Evolutionary conservation across 75 land plant species (phyloP).

Genomic region (Pinus albicaulis): DNA sequence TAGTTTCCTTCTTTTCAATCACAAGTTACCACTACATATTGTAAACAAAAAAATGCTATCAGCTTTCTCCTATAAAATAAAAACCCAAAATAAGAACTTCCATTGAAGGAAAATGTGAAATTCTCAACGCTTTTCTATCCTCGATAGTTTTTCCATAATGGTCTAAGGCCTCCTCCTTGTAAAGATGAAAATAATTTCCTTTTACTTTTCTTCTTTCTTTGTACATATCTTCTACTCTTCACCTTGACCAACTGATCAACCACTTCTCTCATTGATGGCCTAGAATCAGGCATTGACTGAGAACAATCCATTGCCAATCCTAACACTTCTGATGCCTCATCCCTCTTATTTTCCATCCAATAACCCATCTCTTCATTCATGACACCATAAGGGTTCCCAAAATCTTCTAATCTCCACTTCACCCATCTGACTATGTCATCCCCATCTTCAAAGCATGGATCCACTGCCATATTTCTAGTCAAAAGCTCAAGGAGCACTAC

Average conservation of each 20-base stretch:
- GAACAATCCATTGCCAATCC: conserved; percentile 40
- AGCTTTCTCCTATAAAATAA: no score
- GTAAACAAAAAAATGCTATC: no score
- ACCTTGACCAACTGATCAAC: conserved; percentile 18
- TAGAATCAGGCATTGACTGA: conserved; percentile 12
- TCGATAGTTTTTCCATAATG: no score
- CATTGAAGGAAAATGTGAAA: no score
- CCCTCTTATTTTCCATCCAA: conserved; percentile 20
- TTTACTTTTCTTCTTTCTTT: no score
- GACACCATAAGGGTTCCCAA: conserved; percentile 12
- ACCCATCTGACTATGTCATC: conserved; percentile 46
- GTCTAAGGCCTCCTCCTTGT: no score
- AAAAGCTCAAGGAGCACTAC: conserved; percentile 55
- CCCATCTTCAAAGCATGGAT: conserved; percentile 34
- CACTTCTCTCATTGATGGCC: conserved; percentile 53
- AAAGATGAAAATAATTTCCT: no score
- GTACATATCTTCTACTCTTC: background rate
- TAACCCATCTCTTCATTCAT: conserved; percentile 26
- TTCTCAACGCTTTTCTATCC: no score
- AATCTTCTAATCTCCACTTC: conserved; percentile 12
- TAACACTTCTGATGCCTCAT: conserved; percentile 26
- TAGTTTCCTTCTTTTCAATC: no score
- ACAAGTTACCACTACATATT: no score
- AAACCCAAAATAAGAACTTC: no score
- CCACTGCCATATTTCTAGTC: conserved; percentile 40